These are phyloP conservation scores for Besnoitia besnoiti DNA, from an alignment of 169 alveolate species.

Conservation along the genomic window DNA sequence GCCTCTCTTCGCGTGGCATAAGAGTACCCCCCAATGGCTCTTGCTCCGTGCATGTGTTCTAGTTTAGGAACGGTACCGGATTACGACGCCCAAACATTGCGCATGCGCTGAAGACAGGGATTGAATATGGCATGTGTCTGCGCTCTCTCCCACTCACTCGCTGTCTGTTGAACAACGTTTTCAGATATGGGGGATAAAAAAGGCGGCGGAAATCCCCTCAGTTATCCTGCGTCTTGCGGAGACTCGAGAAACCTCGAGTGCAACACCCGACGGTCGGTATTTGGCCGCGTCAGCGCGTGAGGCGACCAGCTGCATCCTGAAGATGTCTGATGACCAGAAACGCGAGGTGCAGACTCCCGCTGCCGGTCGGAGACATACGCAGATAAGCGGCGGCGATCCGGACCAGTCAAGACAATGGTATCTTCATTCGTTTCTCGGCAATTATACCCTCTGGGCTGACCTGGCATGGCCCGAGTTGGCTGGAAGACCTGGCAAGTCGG, in stretches of 20 bases:
- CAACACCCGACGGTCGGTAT: neutral
- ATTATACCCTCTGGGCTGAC: slow-evolving; percentile 65
- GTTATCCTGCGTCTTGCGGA: neutral
- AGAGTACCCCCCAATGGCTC: too few species aligned
- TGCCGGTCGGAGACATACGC: neutral
- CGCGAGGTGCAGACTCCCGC: slow-evolving; percentile 1
- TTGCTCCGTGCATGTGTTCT: too few species aligned
- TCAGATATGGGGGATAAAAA: neutral
- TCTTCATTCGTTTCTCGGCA: slow-evolving; percentile 65
- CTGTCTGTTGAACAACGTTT: neutral
- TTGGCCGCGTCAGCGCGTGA: slow-evolving; percentile 20
- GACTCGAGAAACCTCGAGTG: neutral
- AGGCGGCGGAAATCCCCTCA: neutral
- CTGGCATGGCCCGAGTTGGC: slow-evolving; percentile 59
- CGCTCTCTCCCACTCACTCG: neutral
- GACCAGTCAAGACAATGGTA: slow-evolving; percentile 65
- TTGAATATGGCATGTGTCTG: too few species aligned
- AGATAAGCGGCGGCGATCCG: slow-evolving; percentile 53
- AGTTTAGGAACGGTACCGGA: too few species aligned
- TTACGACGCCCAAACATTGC: too few species aligned
- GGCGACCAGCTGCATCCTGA: slow-evolving; percentile 30
- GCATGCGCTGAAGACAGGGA: too few species aligned
- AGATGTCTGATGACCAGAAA: slow-evolving; percentile 33
- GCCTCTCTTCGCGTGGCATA: too few species aligned
- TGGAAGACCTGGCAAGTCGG: slow-evolving; percentile 36